A percentile compares a stretch with the other conserved stretches of the same genome.
phyloP scores from a whole-genome alignment of 2,329 filamentous ascomycete species.

The Arthrobotrys conoides region DNA sequence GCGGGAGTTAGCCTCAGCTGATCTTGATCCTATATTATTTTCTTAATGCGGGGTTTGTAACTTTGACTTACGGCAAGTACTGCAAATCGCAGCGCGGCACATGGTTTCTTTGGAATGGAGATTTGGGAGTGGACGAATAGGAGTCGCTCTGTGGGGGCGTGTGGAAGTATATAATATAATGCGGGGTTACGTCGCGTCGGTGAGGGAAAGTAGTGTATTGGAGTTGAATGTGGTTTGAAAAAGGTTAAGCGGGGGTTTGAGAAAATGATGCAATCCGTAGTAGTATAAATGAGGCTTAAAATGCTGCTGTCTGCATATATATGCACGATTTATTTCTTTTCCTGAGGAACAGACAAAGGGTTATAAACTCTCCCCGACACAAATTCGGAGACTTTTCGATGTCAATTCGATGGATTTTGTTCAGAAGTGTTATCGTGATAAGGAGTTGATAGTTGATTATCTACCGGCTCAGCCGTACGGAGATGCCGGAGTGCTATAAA shows the following conservation, averaged over 20 bases:
- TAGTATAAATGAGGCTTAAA: not conserved
- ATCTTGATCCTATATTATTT: conserved; percentile 26
- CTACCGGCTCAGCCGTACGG: conserved; percentile 20
- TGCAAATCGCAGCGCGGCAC: conserved; percentile 46
- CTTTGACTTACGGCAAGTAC: conserved; percentile 34
- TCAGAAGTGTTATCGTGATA: not conserved
- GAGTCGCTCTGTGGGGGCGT: not conserved
- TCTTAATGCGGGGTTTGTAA: not conserved
- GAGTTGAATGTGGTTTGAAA: not conserved
- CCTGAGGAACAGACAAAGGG: not conserved
- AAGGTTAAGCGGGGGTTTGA: conserved; percentile 1
- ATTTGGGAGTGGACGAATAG: not conserved
- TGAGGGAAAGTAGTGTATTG: not conserved
- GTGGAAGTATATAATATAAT: not conserved
- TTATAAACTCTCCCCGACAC: conserved; percentile 32
- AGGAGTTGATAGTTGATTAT: not conserved
- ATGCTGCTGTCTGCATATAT: not conserved
- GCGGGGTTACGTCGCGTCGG: not conserved
- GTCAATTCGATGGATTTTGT: conserved; percentile 31
- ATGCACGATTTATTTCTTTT: not conserved
- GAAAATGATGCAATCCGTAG: not conserved
- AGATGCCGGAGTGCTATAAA: not conserved
- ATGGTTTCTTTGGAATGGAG: conserved; percentile 9
- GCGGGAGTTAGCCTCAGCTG: conserved; percentile 39
- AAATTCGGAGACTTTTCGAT: conserved; percentile 52